Evolutionary conservation across 2,329 filamentous ascomycete genomes (phyloP).

Genomic region (Penicillium nordicum): DNA sequence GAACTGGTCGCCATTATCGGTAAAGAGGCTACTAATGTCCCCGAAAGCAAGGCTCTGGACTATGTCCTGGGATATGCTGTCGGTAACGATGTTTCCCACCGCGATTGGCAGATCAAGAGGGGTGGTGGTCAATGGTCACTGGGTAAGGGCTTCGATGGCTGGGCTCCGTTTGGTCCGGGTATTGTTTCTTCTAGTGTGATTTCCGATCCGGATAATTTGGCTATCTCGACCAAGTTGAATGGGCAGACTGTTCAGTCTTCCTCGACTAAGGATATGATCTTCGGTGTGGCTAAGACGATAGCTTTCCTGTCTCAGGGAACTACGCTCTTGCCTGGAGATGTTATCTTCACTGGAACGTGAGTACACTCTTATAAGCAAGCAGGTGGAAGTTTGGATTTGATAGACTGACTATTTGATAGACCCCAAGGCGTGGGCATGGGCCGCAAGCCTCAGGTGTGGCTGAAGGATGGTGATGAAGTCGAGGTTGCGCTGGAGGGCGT

Average conservation of each 20-base stretch:
- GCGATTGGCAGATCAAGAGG: slow-evolving; percentile 69
- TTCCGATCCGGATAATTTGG: slow-evolving; percentile 39
- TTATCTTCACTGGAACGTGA: slow-evolving; percentile 47
- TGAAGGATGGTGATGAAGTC: slow-evolving; percentile 67
- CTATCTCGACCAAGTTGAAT: slow-evolving; percentile 49
- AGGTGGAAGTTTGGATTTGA: slow-evolving; percentile 22
- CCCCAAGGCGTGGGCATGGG: slow-evolving; percentile 71
- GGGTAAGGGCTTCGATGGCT: slow-evolving; percentile 72
- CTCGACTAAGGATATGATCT: slow-evolving; percentile 50
- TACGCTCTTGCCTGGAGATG: slow-evolving; percentile 40
- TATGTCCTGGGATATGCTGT: slow-evolving; percentile 72
- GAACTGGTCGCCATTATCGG: slow-evolving; percentile 73
- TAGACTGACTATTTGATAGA: slow-evolving; percentile 52
- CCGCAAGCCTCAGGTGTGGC: slow-evolving; percentile 62
- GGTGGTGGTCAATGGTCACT: slow-evolving; percentile 68
- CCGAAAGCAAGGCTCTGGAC: slow-evolving; percentile 63
- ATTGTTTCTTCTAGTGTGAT: slow-evolving; percentile 59
- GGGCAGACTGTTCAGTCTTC: slow-evolving; percentile 49
- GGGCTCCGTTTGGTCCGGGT: slow-evolving; percentile 69
- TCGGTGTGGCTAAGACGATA: slow-evolving; percentile 46
- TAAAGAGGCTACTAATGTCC: slow-evolving; percentile 62
- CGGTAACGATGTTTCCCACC: slow-evolving; percentile 76
- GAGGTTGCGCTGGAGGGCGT: slow-evolving; percentile 66
- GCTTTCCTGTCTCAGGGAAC: slow-evolving; percentile 47
- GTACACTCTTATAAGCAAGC: slow-evolving; percentile 16